These are phyloP conservation scores for Fermentozyma sake DNA, from an alignment of 1,139 yeast genomes.

Conservation along the genomic window DNA sequence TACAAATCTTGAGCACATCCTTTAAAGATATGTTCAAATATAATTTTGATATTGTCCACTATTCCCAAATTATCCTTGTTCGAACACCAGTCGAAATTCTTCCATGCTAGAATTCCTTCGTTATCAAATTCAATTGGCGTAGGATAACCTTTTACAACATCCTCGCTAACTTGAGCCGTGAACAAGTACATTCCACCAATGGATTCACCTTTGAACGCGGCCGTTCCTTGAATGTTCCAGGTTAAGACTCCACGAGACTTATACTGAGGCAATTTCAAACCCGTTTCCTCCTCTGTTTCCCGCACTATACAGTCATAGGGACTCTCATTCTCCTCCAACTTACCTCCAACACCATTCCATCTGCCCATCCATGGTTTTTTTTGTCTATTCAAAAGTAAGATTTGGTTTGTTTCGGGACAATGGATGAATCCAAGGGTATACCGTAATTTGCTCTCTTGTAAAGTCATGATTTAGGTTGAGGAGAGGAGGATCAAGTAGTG, in stretches of 20 bases:
- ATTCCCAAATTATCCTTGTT: slow-evolving; percentile 40
- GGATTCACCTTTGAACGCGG: slow-evolving; percentile 11
- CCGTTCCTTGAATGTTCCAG: slow-evolving; percentile 27
- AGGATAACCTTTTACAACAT: slow-evolving; percentile 20
- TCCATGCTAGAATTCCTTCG: slow-evolving; percentile 49
- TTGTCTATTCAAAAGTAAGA: slow-evolving; percentile 38
- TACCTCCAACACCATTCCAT: slow-evolving; percentile 53
- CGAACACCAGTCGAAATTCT: slow-evolving; percentile 34
- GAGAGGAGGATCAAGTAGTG: no score
- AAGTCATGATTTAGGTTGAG: no score
- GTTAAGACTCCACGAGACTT: slow-evolving; percentile 33
- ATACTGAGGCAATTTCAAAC: slow-evolving; percentile 25
- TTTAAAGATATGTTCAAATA: slow-evolving; percentile 24
- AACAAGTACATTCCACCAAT: slow-evolving; percentile 41
- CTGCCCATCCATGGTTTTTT: slow-evolving; percentile 51
- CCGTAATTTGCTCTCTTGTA: slow-evolving; percentile 12
- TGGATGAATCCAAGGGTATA: slow-evolving; percentile 40
- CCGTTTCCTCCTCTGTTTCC: slow-evolving; percentile 45
- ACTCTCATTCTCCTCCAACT: slow-evolving; percentile 32
- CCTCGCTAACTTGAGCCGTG: slow-evolving; percentile 31
- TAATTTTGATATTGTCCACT: slow-evolving; percentile 35
- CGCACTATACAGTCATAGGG: slow-evolving; percentile 39
- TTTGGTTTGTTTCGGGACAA: slow-evolving; percentile 27
- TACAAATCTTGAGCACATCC: slow-evolving; percentile 21
- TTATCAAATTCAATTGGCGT: slow-evolving; percentile 20